phyloP scores from a whole-genome alignment of 1,284 basidiomycete species.

The Boletus sp. region DNA sequence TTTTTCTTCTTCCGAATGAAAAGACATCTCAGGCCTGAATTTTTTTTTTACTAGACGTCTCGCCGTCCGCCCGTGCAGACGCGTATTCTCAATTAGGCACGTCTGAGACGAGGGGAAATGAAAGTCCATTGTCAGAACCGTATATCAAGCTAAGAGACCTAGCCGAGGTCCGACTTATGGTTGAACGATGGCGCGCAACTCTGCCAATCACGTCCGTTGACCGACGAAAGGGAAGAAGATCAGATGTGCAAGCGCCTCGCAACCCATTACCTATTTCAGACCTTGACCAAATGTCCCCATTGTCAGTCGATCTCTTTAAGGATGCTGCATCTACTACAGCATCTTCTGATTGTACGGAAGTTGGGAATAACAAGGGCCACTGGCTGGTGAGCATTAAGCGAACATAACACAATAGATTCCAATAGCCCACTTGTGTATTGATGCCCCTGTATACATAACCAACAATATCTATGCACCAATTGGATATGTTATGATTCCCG shows the following conservation, averaged over 20 bases:
- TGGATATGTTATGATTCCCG: slow-evolving; percentile 1
- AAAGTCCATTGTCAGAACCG: slow-evolving; percentile 6
- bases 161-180: slow-evolving; percentile 29
- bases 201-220: slow-evolving; percentile 16
- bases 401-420: slow-evolving; percentile 9
- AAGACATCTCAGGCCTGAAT: not conserved
- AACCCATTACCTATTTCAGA: slow-evolving; percentile 8
- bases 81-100: slow-evolving; percentile 9
- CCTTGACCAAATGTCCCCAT: slow-evolving; percentile 18
- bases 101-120: slow-evolving; percentile 24
- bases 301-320: slow-evolving; percentile 25
- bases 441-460: not conserved
- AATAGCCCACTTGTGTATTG: not conserved
- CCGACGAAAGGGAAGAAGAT: slow-evolving; percentile 18
- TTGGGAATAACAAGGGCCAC: slow-evolving; percentile 31
- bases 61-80: slow-evolving; percentile 22
- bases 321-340: slow-evolving; percentile 29
- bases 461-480: not conserved
- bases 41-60: slow-evolving; percentile 17
- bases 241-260: slow-evolving; percentile 5
- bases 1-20: too few relatives aligned
- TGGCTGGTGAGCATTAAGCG: slow-evolving; percentile 32
- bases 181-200: slow-evolving; percentile 31
- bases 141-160: slow-evolving; percentile 26
- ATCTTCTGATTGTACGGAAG: slow-evolving; percentile 33